These are phyloP conservation scores for Globisporangium ultimum DNA, from an alignment of 352 stramenopile genomes.

Conservation along the genomic window DNA sequence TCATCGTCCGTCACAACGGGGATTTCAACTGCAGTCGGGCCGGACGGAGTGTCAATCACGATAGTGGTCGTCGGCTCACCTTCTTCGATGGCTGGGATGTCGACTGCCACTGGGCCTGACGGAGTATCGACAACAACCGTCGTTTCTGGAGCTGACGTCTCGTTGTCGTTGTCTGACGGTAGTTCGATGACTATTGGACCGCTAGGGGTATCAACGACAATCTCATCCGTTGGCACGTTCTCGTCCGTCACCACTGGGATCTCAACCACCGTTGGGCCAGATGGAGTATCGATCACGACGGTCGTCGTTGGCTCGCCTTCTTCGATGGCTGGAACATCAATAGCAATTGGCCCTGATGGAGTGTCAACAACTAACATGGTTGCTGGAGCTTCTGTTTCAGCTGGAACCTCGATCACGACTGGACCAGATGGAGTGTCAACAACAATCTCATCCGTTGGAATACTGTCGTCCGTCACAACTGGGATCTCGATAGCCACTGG, in stretches of 20 bases:
- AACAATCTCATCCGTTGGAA: conserved; percentile 1
- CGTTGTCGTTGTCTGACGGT: no score
- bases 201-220: conserved; percentile 1
- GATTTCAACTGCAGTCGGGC: neutral
- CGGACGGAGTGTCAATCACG: conserved; percentile 7
- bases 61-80: conserved; percentile 3
- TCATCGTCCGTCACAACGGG: conserved; percentile 1
- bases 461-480: neutral
- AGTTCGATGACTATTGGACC: conserved; percentile 3
- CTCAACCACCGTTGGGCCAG: neutral
- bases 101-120: neutral
- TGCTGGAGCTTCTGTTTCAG: neutral
- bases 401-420: neutral
- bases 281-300: neutral
- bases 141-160: neutral
- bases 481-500: conserved; percentile 2
- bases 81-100: neutral
- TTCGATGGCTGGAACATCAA: neutral
- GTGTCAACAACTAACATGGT: neutral
- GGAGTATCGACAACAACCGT: conserved; percentile 5
- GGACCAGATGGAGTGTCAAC: neutral
- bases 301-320: neutral
- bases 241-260: neutral
- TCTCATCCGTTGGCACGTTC: neutral
- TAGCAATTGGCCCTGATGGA: neutral